Conservation (phyloP, 768 basidiomycete species). For the Sarcomyxa edulis region DNA sequence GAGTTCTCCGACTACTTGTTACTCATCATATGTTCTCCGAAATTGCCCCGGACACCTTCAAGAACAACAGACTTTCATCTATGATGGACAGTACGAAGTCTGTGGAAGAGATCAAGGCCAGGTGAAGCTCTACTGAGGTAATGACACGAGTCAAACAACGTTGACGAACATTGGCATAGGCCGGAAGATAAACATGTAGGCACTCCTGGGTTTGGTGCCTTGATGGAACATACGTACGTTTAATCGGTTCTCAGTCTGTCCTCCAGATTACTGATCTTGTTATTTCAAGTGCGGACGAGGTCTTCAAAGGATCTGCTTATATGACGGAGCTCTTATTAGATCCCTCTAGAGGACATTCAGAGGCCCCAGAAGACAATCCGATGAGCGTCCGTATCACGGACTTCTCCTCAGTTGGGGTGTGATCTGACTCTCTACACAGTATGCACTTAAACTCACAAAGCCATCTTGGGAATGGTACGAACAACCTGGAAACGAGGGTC, state of each 20-base stretch:
- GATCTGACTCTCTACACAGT: slow-evolving; percentile 17
- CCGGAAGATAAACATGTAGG: slow-evolving; percentile 13
- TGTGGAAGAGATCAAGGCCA: slow-evolving; percentile 18
- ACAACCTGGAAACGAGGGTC: slow-evolving; percentile 21
- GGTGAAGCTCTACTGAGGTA: slow-evolving; percentile 14
- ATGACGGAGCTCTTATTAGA: slow-evolving; percentile 15
- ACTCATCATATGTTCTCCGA: slow-evolving; percentile 31
- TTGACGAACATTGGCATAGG: slow-evolving; percentile 7
- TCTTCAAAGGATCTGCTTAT: slow-evolving; percentile 11
- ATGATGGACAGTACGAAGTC: slow-evolving; percentile 22
- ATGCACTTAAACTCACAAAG: slow-evolving; percentile 16
- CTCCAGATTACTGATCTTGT: not conserved
- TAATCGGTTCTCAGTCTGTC: not conserved
- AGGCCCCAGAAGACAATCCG: slow-evolving; percentile 4
- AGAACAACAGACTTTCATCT: slow-evolving; percentile 29
- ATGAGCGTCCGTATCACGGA: not conserved
- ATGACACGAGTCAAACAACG: not conserved
- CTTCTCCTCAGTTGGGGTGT: not conserved
- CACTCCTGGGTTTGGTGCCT: slow-evolving; percentile 11
- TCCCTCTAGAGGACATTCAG: slow-evolving; percentile 2
- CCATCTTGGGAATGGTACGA: slow-evolving; percentile 26
- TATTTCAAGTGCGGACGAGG: slow-evolving; percentile 17
- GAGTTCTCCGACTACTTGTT: slow-evolving; percentile 27
- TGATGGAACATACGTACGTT: slow-evolving; percentile 13
- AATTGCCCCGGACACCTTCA: slow-evolving; percentile 24